A percentile compares a stretch with the other conserved stretches of the same genome.
Evolutionary conservation across 2,329 filamentous ascomycete species (phyloP).

Genomic region (Botrytis byssoidea): DNA sequence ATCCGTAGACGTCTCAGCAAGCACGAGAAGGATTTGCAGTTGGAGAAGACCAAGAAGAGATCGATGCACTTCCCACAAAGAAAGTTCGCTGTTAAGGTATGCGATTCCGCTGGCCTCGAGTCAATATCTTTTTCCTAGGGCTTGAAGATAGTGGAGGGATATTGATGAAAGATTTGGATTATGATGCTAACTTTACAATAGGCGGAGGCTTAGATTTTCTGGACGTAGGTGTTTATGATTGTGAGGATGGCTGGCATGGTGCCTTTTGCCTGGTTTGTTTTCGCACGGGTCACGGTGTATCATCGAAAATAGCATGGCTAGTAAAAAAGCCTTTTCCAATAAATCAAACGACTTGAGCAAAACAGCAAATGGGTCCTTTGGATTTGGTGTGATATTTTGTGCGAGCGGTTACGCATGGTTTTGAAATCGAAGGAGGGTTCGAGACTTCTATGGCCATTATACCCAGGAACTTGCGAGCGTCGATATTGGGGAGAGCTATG

Average conservation of each 20-base stretch:
- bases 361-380: conserved; percentile 15
- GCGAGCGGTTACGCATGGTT: conserved; percentile 7
- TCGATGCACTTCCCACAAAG: conserved; percentile 94
- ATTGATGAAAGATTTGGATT: neutral
- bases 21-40: conserved; percentile 79
- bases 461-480: conserved; percentile 8
- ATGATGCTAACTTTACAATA: conserved; percentile 27
- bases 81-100: conserved; percentile 96
- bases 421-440: conserved; percentile 3
- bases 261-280: conserved; percentile 29
- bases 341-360: conserved; percentile 39
- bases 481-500: neutral
- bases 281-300: conserved; percentile 34
- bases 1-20: conserved; percentile 93
- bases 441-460: conserved; percentile 1
- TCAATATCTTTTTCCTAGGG: neutral
- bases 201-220: conserved; percentile 37
- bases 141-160: neutral
- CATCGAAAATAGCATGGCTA: conserved; percentile 39
- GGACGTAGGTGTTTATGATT: conserved; percentile 31
- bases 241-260: conserved; percentile 30
- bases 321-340: conserved; percentile 34
- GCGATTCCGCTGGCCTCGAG: conserved; percentile 5
- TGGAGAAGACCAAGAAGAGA: conserved; percentile 97
- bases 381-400: conserved; percentile 22